Percentiles rank a stretch among this genome's conserved stretches.
These are phyloP conservation scores for Eucalyptus marginata DNA, from an alignment of 345 rosid genomes.

Conservation along the genomic window DNA sequence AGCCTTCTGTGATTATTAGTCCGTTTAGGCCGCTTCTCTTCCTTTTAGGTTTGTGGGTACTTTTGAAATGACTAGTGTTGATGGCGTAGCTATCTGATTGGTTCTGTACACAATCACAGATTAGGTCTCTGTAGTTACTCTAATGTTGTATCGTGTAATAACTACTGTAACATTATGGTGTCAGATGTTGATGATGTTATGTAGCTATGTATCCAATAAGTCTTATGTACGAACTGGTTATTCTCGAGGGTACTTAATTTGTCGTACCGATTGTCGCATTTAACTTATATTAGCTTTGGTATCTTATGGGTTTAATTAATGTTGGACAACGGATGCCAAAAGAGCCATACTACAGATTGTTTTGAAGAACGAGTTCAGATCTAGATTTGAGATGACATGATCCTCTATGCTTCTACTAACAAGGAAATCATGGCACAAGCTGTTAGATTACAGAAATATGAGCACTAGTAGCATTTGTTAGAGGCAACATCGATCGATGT, in stretches of 20 bases:
- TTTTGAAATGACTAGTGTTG: slow-evolving; percentile 1
- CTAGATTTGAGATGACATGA: not conserved
- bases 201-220: not conserved
- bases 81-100: slow-evolving; percentile 15
- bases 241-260: not conserved
- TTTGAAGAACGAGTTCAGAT: not conserved
- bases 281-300: not conserved
- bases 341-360: not conserved
- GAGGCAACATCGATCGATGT: not conserved
- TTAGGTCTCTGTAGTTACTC: slow-evolving; percentile 7
- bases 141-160: not conserved
- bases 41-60: not conserved
- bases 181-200: not conserved
- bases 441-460: not conserved
- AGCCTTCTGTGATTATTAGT: not conserved
- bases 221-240: not conserved
- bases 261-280: not conserved
- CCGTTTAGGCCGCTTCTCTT: not conserved
- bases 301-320: not conserved
- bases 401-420: not conserved
- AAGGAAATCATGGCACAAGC: not conserved
- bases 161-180: not conserved
- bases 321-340: not conserved
- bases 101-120: slow-evolving; percentile 3
- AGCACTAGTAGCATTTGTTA: not conserved